phyloP scores from a whole-genome alignment of 768 basidiomycete genomes.

The Termitomyces titanicus region DNA sequence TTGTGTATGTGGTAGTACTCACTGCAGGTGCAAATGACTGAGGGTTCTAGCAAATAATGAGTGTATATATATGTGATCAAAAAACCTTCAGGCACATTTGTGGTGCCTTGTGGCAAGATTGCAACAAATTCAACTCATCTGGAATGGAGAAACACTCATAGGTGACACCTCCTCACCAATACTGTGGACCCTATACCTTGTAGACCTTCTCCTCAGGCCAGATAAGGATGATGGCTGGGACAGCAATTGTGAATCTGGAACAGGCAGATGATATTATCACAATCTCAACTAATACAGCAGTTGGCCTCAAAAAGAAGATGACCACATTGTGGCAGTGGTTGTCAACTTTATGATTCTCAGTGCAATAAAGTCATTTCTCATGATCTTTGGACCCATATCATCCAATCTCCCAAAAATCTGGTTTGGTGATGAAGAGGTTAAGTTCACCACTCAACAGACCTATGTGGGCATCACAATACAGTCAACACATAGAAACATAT shows the following conservation, averaged over 20 bases:
- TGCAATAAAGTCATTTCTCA: constrained; percentile 18
- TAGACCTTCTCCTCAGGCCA: constrained; percentile 13
- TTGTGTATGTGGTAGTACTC: no score
- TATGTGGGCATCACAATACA: constrained; percentile 8
- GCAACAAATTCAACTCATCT: no score
- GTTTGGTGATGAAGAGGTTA: neutral
- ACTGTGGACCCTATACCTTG: constrained; percentile 21
- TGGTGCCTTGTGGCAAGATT: no score
- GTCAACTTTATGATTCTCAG: constrained; percentile 23
- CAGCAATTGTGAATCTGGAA: constrained; percentile 15
- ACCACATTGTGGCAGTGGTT: constrained; percentile 15
- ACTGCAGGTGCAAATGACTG: no score
- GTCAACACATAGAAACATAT: constrained; percentile 3
- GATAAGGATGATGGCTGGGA: constrained; percentile 15
- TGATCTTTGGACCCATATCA: constrained; percentile 16
- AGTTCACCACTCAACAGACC: neutral
- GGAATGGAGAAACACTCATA: constrained; percentile 18
- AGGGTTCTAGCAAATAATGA: no score
- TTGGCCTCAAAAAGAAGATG: constrained; percentile 16
- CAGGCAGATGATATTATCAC: constrained; percentile 23
- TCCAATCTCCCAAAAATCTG: neutral
- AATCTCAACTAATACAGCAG: constrained; percentile 13
- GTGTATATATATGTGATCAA: no score
- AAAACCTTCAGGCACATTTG: no score
- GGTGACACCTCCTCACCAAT: constrained; percentile 21